Percentiles rank a stretch among this genome's conserved stretches.
phyloP scores from a whole-genome alignment of 345 rosid genomes.

The Hibiscus mutabilis region DNA sequence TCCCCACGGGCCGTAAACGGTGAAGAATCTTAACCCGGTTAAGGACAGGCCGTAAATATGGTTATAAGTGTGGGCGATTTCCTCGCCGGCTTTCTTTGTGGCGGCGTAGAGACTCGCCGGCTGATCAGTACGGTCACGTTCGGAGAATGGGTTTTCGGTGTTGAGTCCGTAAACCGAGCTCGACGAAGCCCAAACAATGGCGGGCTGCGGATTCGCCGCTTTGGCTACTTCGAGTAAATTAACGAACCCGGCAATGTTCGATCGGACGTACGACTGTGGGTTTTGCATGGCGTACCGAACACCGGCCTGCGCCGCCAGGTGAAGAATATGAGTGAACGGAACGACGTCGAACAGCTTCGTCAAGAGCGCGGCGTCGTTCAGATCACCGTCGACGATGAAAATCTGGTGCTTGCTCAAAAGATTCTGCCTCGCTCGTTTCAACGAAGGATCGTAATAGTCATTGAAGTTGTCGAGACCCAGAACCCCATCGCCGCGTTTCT shows the following conservation, averaged over 20 bases:
- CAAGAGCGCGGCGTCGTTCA: slow-evolving; percentile 54
- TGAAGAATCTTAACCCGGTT: slow-evolving; percentile 71
- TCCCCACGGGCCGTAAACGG: slow-evolving; percentile 89
- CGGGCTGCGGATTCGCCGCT: slow-evolving; percentile 65
- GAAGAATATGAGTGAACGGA: slow-evolving; percentile 79
- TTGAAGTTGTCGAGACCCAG: slow-evolving; percentile 76
- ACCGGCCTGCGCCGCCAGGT: slow-evolving; percentile 88
- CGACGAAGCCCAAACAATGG: slow-evolving; percentile 83
- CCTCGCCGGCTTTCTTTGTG: slow-evolving; percentile 81
- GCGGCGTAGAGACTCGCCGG: slow-evolving; percentile 91
- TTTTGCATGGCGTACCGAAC: slow-evolving; percentile 91
- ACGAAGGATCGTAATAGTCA: slow-evolving; percentile 62
- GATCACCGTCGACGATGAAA: slow-evolving; percentile 68
- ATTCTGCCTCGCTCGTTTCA: slow-evolving; percentile 59
- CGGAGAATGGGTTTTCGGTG: slow-evolving; percentile 77
- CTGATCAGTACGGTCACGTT: slow-evolving; percentile 63
- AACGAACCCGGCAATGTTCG: slow-evolving; percentile 77
- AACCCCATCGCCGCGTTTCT: slow-evolving; percentile 82
- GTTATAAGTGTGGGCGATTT: slow-evolving; percentile 84
- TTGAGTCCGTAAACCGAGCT: slow-evolving; percentile 88
- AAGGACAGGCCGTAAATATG: slow-evolving; percentile 79
- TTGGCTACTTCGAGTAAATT: slow-evolving; percentile 72
- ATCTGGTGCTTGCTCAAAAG: slow-evolving; percentile 51
- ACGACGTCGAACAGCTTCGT: slow-evolving; percentile 72
- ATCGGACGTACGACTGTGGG: slow-evolving; percentile 69